Percentiles rank a stretch among this genome's conserved stretches.
Conservation (phyloP, 1,284 basidiomycete genomes). For the Cutaneotrichosporon mucoides region DNA sequence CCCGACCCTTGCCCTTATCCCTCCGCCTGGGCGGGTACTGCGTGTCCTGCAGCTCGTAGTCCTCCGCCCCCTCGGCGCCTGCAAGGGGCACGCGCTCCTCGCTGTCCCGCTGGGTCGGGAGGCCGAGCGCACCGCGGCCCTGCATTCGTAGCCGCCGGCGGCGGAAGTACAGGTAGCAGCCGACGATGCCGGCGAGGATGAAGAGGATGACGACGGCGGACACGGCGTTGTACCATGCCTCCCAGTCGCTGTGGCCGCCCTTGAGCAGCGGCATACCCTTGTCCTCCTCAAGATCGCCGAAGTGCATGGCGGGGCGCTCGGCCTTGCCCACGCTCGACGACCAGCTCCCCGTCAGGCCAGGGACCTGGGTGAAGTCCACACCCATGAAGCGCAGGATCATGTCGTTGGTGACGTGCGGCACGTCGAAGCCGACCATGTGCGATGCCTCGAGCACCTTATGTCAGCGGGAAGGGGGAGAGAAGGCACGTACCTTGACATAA, state of each 20-base stretch:
- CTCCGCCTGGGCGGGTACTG: slow-evolving; percentile 5
- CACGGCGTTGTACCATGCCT: slow-evolving; percentile 89
- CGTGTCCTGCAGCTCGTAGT: slow-evolving; percentile 46
- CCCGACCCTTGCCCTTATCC: slow-evolving; percentile 28
- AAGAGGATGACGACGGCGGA: slow-evolving; percentile 77
- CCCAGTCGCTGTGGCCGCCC: slow-evolving; percentile 71
- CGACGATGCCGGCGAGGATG: slow-evolving; percentile 67
- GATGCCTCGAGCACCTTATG: slow-evolving; percentile 60
- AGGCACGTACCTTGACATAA: slow-evolving; percentile 70
- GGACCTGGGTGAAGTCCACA: slow-evolving; percentile 74
- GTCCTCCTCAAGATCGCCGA: slow-evolving; percentile 25
- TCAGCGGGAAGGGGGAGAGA: neutral
- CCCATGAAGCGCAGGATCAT: slow-evolving; percentile 97
- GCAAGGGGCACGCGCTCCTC: slow-evolving; percentile 59
- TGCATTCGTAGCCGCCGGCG: slow-evolving; percentile 31
- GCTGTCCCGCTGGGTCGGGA: slow-evolving; percentile 22
- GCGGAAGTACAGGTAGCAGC: slow-evolving; percentile 44
- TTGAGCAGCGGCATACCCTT: slow-evolving; percentile 58
- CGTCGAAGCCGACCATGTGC: slow-evolving; percentile 89
- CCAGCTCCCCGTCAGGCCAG: slow-evolving; percentile 63
- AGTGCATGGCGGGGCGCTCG: slow-evolving; percentile 35
- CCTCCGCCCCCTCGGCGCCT: slow-evolving; percentile 49
- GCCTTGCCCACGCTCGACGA: slow-evolving; percentile 38
- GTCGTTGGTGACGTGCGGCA: slow-evolving; percentile 84
- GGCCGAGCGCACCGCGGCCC: neutral